phyloP scores from a whole-genome alignment of 2,329 filamentous ascomycete species.

The Fusarium hainanense region DNA sequence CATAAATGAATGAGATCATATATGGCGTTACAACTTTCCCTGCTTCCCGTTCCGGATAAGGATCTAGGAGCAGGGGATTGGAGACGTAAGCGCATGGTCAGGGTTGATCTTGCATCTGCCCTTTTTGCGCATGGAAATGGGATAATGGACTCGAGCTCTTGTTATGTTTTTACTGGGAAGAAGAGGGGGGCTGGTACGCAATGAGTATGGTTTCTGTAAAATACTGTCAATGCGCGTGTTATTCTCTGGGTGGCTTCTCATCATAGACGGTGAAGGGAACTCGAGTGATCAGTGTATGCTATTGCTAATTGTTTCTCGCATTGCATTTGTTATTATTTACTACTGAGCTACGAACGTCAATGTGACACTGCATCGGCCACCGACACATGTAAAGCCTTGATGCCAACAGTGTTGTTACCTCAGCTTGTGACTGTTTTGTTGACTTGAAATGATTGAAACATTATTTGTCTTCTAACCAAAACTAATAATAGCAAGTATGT shows the following conservation, averaged over 20 bases:
- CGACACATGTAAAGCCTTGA: background rate
- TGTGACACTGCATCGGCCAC: background rate
- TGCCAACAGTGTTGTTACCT: background rate
- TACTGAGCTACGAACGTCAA: background rate
- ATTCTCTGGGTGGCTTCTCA: conserved; percentile 55
- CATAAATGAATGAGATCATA: conserved; percentile 40
- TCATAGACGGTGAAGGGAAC: conserved; percentile 60
- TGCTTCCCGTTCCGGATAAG: conserved; percentile 24
- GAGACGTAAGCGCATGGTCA: conserved; percentile 41
- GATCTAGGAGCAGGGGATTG: conserved; percentile 31
- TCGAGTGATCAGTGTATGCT: conserved; percentile 58
- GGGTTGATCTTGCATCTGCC: conserved; percentile 28
- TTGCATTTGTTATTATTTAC: background rate
- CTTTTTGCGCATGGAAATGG: conserved; percentile 38
- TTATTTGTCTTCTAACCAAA: background rate
- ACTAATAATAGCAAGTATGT: conserved; percentile 5
- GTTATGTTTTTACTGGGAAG: conserved; percentile 38
- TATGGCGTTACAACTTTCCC: conserved; percentile 41
- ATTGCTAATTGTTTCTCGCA: conserved; percentile 48
- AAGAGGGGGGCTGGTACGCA: conserved; percentile 38
- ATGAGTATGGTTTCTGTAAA: conserved; percentile 58
- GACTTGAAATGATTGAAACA: background rate
- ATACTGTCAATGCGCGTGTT: conserved; percentile 61
- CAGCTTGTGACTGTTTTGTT: background rate
- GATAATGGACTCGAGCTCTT: conserved; percentile 40